Evolutionary conservation across 176 grass and related monocot species (phyloP).

Genomic region (Eleusine indica): DNA sequence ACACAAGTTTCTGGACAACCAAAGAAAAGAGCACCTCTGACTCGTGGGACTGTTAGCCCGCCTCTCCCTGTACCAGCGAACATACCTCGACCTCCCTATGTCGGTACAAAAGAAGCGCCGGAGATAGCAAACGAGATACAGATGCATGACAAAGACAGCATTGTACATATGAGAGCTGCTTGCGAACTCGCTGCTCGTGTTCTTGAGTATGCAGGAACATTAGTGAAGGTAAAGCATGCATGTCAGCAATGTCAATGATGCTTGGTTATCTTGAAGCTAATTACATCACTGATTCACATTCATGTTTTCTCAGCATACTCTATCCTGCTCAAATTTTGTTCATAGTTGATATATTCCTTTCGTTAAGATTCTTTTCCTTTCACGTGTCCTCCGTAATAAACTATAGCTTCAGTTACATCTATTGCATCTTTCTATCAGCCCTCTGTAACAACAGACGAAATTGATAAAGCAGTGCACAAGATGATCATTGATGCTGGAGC

Average conservation of each 20-base stretch:
- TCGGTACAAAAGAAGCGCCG: slow-evolving; percentile 53
- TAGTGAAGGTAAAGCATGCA: slow-evolving; percentile 77
- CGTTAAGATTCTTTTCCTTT: slow-evolving; percentile 13
- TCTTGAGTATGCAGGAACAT: slow-evolving; percentile 76
- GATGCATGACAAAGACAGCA: slow-evolving; percentile 73
- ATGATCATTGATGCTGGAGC: slow-evolving; percentile 96
- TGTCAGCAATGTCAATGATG: not conserved
- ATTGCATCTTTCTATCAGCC: slow-evolving; percentile 78
- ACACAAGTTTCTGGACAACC: slow-evolving; percentile 43
- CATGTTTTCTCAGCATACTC: not conserved
- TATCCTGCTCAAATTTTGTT: not conserved
- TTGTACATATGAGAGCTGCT: slow-evolving; percentile 79
- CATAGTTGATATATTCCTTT: not conserved
- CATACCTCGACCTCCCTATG: slow-evolving; percentile 74
- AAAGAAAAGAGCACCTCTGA: slow-evolving; percentile 66
- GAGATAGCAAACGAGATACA: slow-evolving; percentile 77
- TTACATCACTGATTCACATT: not conserved
- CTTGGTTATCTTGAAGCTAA: slow-evolving; percentile 13
- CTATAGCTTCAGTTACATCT: slow-evolving; percentile 53
- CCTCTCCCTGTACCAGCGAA: slow-evolving; percentile 74
- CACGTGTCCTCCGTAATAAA: slow-evolving; percentile 14
- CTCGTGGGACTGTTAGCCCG: slow-evolving; percentile 62
- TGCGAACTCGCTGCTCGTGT: slow-evolving; percentile 79
- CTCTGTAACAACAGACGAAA: slow-evolving; percentile 99
- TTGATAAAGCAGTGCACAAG: slow-evolving; percentile 98